Evolutionary conservation across 2,329 filamentous ascomycete genomes (phyloP).

Genomic region (Sclerotinia borealis): DNA sequence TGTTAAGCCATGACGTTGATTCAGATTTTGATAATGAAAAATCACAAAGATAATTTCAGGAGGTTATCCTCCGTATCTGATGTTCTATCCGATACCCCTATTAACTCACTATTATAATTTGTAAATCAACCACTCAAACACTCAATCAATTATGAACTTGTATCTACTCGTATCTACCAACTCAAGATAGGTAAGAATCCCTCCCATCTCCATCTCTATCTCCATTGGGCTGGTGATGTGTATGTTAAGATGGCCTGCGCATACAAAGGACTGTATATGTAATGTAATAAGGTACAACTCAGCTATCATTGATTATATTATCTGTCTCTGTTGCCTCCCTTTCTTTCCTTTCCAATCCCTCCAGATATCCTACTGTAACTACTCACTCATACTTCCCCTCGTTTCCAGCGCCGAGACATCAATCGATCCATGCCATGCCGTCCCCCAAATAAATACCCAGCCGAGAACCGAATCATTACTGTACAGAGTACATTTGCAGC

Average conservation of each 20-base stretch:
- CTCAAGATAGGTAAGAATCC: not conserved
- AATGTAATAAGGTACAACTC: slow-evolving; percentile 10
- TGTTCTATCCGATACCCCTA: not conserved
- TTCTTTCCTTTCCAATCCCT: not conserved
- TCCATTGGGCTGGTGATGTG: not conserved
- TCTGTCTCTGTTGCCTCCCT: slow-evolving; percentile 3
- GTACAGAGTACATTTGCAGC: not conserved
- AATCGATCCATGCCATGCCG: not conserved
- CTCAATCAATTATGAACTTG: too few relatives aligned
- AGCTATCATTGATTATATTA: slow-evolving; percentile 1
- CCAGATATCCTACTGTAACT: too few relatives aligned
- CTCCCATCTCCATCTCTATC: too few relatives aligned
- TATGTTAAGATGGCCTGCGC: not conserved
- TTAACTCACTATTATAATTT: not conserved
- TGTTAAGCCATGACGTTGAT: not conserved
- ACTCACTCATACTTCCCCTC: not conserved
- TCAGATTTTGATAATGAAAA: not conserved
- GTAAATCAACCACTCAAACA: not conserved
- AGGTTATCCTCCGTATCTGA: not conserved
- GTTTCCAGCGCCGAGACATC: slow-evolving; percentile 9
- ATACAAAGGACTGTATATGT: not conserved
- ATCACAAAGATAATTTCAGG: not conserved
- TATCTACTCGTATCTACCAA: not conserved
- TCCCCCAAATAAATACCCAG: not conserved
- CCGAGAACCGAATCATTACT: not conserved